Percentiles rank a stretch among this genome's conserved stretches.
Conservation (phyloP, 441 rosid genomes). For the Croton laevigatus region DNA sequence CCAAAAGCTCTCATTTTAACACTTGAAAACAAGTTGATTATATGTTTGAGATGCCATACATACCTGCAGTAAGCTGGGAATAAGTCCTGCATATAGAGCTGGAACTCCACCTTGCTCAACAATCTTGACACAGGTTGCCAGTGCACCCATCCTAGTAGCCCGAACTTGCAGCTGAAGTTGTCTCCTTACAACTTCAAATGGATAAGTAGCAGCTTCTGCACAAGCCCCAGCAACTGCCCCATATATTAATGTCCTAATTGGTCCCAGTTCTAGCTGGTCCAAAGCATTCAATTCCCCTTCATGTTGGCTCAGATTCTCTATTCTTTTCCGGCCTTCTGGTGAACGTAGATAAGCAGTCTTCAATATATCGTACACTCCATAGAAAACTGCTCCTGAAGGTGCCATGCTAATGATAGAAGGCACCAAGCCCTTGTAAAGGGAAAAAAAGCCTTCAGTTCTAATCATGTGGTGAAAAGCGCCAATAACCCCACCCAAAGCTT, state of each 20-base stretch:
- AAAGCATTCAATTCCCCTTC: slow-evolving; percentile 64
- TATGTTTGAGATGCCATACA: slow-evolving; percentile 12
- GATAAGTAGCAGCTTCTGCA: slow-evolving; percentile 79
- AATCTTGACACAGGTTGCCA: slow-evolving; percentile 53
- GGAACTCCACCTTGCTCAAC: slow-evolving; percentile 67
- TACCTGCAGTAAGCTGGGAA: slow-evolving; percentile 85
- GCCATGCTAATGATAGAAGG: slow-evolving; percentile 78
- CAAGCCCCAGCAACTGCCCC: slow-evolving; percentile 87
- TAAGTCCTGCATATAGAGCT: slow-evolving; percentile 77
- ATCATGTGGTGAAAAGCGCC: slow-evolving; percentile 66
- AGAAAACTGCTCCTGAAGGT: slow-evolving; percentile 77
- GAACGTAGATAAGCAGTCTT: slow-evolving; percentile 71
- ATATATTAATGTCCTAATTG: slow-evolving; percentile 63
- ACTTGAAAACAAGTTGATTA: not conserved
- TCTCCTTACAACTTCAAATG: slow-evolving; percentile 79
- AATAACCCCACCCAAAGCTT: slow-evolving; percentile 67
- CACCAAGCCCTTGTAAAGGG: slow-evolving; percentile 77
- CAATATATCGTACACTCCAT: slow-evolving; percentile 71
- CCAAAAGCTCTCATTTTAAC: not conserved
- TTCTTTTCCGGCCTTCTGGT: slow-evolving; percentile 60
- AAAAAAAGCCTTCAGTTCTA: slow-evolving; percentile 72
- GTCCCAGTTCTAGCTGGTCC: slow-evolving; percentile 71
- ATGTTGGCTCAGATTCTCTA: slow-evolving; percentile 50
- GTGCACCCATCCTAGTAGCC: slow-evolving; percentile 51
- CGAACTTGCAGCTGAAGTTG: slow-evolving; percentile 70